Evolutionary conservation across 345 rosid genomes (phyloP), one percentile per base, ranked within the genome.

Genomic region (Gossypium herbaceum): DNA sequence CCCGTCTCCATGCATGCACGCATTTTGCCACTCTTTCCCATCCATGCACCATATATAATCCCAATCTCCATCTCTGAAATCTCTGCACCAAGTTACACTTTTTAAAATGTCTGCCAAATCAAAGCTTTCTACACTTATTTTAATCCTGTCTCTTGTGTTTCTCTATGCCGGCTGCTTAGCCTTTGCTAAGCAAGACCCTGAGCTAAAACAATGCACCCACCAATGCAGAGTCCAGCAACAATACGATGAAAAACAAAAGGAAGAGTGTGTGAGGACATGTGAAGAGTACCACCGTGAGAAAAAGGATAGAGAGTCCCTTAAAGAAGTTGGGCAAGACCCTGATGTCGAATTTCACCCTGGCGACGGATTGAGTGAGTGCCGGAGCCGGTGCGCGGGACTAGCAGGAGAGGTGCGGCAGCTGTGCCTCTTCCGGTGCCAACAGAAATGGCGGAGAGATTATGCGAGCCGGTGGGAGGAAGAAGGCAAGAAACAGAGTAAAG

Each of bases 121-220:
- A 43, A 75, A 67, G 57, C 41, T 74, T 41, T 71, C 39, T 43
- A n/a, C 65, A 0, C 22, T 47, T n/a, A 12, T 79, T 71, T 34
- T 77, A 4, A 17, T 79, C 57, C 45, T 84, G 6, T 51, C 82
- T 59, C 60, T 79, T 51, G 25, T 77, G 62, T 58, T 76, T 71
- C 61, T 84, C 19, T 76, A 48, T 39, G 22, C 80, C 29, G 61
- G 75, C 70, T 22, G 73, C 70, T 45, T 73, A 19, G 77, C 87
- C 71, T 9, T 72, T 15, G 88, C 82, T 16, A 66, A 16, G 10
- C 76, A 72, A 22, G 88, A 89, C 62, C 85, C 85, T 3, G 90
- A 86, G 80, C 80, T 78, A 47, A 74, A 77, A 81, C 80, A 76
- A 78, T 88, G 92, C 84, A 51, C 22, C 79, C 82, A 79, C 74